Percentiles rank a stretch among this genome's conserved stretches.
phyloP scores from a whole-genome alignment of 306 rosid genomes.

The Lupinus albus region DNA sequence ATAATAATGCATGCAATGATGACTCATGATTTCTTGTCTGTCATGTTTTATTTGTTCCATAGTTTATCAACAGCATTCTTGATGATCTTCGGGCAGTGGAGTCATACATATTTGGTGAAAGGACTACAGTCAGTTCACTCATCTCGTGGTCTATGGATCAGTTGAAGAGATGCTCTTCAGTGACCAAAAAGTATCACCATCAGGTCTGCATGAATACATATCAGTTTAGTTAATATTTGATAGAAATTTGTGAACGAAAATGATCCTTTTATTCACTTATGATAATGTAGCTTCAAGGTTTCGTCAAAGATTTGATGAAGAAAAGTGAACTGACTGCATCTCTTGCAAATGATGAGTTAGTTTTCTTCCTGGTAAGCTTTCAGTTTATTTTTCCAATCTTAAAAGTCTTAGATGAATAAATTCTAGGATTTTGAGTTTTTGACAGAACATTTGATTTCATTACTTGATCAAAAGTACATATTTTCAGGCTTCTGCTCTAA shows the following conservation, averaged over 20 bases:
- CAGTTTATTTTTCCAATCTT: constrained; percentile 5
- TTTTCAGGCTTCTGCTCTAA: constrained; percentile 76
- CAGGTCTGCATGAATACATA: constrained; percentile 56
- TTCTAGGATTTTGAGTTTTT: constrained; percentile 5
- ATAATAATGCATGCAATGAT: not conserved
- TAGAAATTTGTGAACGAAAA: constrained; percentile 14
- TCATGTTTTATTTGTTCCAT: constrained; percentile 35
- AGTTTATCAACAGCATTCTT: constrained; percentile 55
- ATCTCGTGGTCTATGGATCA: constrained; percentile 56
- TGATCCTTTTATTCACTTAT: constrained; percentile 10
- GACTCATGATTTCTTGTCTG: constrained; percentile 22
- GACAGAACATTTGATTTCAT: constrained; percentile 3
- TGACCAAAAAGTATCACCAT: constrained; percentile 68
- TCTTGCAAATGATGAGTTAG: constrained; percentile 66
- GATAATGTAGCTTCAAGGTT: constrained; percentile 68
- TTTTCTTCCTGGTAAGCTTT: constrained; percentile 74
- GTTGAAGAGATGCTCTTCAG: constrained; percentile 49
- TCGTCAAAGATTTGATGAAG: constrained; percentile 67
- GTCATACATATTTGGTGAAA: constrained; percentile 45
- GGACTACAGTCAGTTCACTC: constrained; percentile 42
- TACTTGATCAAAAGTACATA: constrained; percentile 40
- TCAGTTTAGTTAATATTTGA: constrained; percentile 22
- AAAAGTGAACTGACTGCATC: constrained; percentile 61
- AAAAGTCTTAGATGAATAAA: not conserved
- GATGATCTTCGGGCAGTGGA: constrained; percentile 48